Evolutionary conservation across 2,329 filamentous ascomycete species (phyloP).

Genomic region (Hypoxylon sp.): DNA sequence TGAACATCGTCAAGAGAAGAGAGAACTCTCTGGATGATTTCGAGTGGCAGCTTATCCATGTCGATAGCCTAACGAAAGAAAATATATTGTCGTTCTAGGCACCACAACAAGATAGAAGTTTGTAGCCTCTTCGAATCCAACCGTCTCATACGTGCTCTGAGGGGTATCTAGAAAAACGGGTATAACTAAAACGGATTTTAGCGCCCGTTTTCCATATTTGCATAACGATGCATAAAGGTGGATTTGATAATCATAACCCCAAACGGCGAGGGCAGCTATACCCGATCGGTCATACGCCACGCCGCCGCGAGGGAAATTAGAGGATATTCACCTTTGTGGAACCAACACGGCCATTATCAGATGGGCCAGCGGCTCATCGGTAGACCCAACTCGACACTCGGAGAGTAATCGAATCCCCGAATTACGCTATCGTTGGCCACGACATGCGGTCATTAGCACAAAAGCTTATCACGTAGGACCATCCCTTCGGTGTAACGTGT

Average conservation of each 20-base stretch:
- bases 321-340: constrained; percentile 12
- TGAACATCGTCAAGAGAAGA: constrained; percentile 14
- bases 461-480: constrained; percentile 33
- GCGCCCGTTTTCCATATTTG: background rate
- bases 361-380: constrained; percentile 22
- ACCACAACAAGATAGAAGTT: no score
- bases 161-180: background rate
- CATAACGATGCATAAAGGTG: background rate
- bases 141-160: background rate
- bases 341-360: constrained; percentile 28
- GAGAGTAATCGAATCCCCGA: constrained; percentile 41
- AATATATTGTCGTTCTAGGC: background rate
- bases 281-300: constrained; percentile 3
- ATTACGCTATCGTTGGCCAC: constrained; percentile 30
- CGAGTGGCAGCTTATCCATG: constrained; percentile 5
- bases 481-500: constrained; percentile 37
- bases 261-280: constrained; percentile 9
- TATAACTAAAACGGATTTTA: background rate
- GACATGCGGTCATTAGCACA: constrained; percentile 14
- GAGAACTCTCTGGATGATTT: constrained; percentile 2
- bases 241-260: background rate
- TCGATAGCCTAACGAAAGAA: background rate
- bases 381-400: constrained; percentile 29
- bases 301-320: constrained; percentile 6
- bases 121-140: background rate